Percentiles rank a stretch among this genome's conserved stretches.
Evolutionary conservation across 179 eudicot species (phyloP).

Genomic region (Amaranthus tricolor): DNA sequence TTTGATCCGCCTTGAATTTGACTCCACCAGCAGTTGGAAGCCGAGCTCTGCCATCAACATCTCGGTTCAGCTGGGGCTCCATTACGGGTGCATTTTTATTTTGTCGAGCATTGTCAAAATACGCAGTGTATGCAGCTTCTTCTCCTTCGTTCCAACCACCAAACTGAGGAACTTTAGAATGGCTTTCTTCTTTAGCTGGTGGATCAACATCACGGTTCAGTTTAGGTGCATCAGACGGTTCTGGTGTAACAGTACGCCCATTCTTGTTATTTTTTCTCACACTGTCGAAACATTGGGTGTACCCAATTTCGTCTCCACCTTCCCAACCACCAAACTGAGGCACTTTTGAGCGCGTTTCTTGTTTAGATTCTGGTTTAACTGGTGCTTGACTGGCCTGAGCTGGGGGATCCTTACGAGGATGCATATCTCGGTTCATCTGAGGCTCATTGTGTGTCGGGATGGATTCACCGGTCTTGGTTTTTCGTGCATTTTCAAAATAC

Average conservation of each 20-base stretch:
- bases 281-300: constrained; percentile 30
- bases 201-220: constrained; percentile 19
- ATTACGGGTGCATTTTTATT: constrained; percentile 8
- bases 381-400: constrained; percentile 22
- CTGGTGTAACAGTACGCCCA: constrained; percentile 10
- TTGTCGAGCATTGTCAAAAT: constrained; percentile 28
- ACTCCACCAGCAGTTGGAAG: constrained; percentile 5
- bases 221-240: constrained; percentile 23
- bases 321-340: constrained; percentile 38
- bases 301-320: constrained; percentile 23
- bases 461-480: constrained; percentile 19
- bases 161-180: constrained; percentile 31
- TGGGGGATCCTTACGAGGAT: constrained; percentile 10
- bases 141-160: constrained; percentile 38
- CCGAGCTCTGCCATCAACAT: constrained; percentile 19
- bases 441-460: constrained; percentile 9
- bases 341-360: constrained; percentile 26
- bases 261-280: constrained; percentile 17
- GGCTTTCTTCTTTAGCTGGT: constrained; percentile 14
- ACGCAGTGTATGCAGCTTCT: constrained; percentile 23
- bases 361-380: constrained; percentile 22
- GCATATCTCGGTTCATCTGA: constrained; percentile 25
- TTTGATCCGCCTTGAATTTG: constrained; percentile 15
- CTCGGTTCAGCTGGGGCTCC: constrained; percentile 37
- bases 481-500: constrained; percentile 23